Conservation (phyloP, 495 filamentous ascomycete genomes). For the Ramalina peruviana region DNA sequence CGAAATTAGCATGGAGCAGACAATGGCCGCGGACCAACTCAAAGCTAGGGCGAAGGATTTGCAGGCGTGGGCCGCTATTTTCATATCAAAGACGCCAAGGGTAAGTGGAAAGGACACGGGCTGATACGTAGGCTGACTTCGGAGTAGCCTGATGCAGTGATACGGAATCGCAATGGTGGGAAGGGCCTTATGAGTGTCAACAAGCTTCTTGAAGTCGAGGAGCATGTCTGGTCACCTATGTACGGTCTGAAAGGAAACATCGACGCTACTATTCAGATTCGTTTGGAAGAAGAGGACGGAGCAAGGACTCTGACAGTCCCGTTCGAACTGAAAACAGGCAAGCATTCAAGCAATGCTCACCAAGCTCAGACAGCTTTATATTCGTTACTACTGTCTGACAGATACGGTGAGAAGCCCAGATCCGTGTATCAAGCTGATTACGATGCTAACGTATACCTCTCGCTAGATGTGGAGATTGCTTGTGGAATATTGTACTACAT, state of each 20-base stretch:
- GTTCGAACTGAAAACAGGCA: conserved; percentile 90
- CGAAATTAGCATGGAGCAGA: conserved; percentile 58
- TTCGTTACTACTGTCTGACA: conserved; percentile 81
- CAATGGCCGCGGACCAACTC: conserved; percentile 60
- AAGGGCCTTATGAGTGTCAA: conserved; percentile 70
- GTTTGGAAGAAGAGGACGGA: conserved; percentile 49
- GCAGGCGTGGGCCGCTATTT: conserved; percentile 67
- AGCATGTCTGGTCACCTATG: conserved; percentile 95
- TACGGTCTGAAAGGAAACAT: conserved; percentile 96
- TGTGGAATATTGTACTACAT: conserved; percentile 92
- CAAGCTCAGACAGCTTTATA: conserved; percentile 91
- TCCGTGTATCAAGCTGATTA: not conserved
- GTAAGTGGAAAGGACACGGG: conserved; percentile 27
- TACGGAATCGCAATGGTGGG: conserved; percentile 61
- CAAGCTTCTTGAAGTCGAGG: conserved; percentile 90
- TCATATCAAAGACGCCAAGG: conserved; percentile 58
- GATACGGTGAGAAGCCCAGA: conserved; percentile 50
- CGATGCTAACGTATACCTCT: conserved; percentile 3
- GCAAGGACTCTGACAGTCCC: conserved; percentile 68
- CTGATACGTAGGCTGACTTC: conserved; percentile 3
- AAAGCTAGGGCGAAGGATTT: conserved; percentile 65
- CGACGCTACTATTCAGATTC: conserved; percentile 93
- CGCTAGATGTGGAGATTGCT: conserved; percentile 63
- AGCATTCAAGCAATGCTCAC: conserved; percentile 57
- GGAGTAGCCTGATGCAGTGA: conserved; percentile 50